A percentile compares a stretch with the other conserved stretches of the same genome.
These are phyloP conservation scores for Aspergillus caelatus DNA, from an alignment of 2,329 filamentous ascomycete species.

Conservation along the genomic window DNA sequence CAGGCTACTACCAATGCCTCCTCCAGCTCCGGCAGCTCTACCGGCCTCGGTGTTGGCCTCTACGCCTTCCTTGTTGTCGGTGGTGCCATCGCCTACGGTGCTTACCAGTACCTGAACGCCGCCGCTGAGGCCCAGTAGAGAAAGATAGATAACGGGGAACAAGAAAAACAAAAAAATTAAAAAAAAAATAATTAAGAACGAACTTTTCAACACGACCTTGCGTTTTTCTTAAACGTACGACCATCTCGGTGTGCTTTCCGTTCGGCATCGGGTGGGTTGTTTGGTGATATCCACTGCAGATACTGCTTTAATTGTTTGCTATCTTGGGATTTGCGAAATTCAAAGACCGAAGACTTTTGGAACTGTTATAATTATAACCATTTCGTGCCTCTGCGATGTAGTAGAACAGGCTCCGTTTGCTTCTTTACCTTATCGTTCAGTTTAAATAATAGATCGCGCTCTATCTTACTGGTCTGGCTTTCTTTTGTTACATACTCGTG, in stretches of 20 bases:
- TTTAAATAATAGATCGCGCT: not conserved
- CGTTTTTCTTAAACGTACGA: not conserved
- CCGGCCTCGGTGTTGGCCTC: slow-evolving; percentile 71
- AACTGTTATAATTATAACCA: not conserved
- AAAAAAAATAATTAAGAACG: not conserved
- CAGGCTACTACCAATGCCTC: slow-evolving; percentile 52
- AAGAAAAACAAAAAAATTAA: slow-evolving; percentile 6
- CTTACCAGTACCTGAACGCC: slow-evolving; percentile 74
- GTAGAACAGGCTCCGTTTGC: not conserved
- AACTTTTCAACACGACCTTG: slow-evolving; percentile 1
- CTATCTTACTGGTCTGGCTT: not conserved
- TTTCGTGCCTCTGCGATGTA: not conserved
- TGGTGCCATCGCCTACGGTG: slow-evolving; percentile 74
- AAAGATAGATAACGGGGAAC: slow-evolving; percentile 6
- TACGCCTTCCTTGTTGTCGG: slow-evolving; percentile 81
- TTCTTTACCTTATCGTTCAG: not conserved
- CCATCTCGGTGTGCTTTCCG: not conserved
- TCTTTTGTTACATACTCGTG: not conserved
- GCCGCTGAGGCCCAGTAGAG: slow-evolving; percentile 31
- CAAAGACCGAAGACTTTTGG: slow-evolving; percentile 8
- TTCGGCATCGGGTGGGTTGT: slow-evolving; percentile 13
- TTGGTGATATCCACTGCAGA: slow-evolving; percentile 19
- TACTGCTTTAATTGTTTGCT: slow-evolving; percentile 8
- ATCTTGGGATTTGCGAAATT: slow-evolving; percentile 4
- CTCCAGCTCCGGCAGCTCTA: slow-evolving; percentile 26